Conservation (phyloP, 2,329 filamentous ascomycete species). For the Colletotrichum tropicale region DNA sequence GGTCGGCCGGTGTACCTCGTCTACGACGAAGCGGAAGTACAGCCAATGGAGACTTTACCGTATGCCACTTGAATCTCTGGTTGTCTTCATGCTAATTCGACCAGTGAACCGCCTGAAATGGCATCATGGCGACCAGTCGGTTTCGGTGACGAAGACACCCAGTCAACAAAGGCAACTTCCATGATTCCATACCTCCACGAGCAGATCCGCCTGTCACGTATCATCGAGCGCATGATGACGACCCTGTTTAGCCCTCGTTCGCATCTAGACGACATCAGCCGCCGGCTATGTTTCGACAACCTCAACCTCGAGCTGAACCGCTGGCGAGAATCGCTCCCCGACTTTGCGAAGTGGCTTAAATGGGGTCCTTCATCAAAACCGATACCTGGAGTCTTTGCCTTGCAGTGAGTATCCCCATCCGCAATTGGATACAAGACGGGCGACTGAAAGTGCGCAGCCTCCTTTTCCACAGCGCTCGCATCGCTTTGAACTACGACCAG, state of each 20-base stretch:
- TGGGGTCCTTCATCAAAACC: conserved; percentile 24
- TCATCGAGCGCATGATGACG: conserved; percentile 26
- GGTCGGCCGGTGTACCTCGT: conserved; percentile 20
- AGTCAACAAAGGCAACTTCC: background rate
- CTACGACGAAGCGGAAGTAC: conserved; percentile 18
- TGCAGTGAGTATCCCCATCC: conserved; percentile 21
- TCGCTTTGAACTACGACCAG: conserved; percentile 27
- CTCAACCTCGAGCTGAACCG: conserved; percentile 24
- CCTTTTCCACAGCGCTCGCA: conserved; percentile 26
- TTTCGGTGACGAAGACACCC: conserved; percentile 13
- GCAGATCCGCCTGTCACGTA: conserved; percentile 22
- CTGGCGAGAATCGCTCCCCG: conserved; percentile 23
- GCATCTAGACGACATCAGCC: background rate
- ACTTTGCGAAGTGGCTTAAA: conserved; percentile 23
- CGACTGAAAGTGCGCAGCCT: background rate
- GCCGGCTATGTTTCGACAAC: conserved; percentile 12
- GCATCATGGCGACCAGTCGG: conserved; percentile 26
- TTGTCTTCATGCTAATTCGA: background rate
- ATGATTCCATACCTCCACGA: conserved; percentile 24
- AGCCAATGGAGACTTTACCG: conserved; percentile 6
- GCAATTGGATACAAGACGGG: accelerated
- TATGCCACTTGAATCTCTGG: background rate
- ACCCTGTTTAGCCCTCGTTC: conserved; percentile 10
- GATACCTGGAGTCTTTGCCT: conserved; percentile 12
- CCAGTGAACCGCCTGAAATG: conserved; percentile 24